These are phyloP conservation scores for Alternaria triticina DNA, from an alignment of 2,329 filamentous ascomycete genomes.

Conservation along the genomic window DNA sequence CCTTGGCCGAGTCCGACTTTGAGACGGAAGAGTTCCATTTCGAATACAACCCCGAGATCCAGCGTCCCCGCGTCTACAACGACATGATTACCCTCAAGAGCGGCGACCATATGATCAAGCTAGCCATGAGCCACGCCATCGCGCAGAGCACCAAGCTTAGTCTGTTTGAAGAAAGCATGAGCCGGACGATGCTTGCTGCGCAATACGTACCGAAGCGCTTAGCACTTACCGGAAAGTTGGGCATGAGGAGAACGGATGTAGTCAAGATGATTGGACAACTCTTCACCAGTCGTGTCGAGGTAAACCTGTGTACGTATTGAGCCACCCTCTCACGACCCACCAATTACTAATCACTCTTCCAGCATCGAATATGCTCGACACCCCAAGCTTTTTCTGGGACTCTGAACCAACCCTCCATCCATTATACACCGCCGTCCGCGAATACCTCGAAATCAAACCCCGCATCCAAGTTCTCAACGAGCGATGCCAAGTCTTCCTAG, in stretches of 20 bases:
- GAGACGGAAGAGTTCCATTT: constrained; percentile 99
- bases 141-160: constrained; percentile 96
- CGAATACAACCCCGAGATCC: constrained; percentile 87
- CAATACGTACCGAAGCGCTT: constrained; percentile 90
- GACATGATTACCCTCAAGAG: constrained; percentile 98
- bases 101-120: constrained; percentile 97
- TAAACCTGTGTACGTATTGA: constrained; percentile 85
- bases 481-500: constrained; percentile 92
- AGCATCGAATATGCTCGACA: constrained; percentile 95
- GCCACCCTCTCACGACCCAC: not conserved
- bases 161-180: constrained; percentile 96
- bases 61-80: constrained; percentile 91
- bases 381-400: constrained; percentile 98
- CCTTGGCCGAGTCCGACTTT: constrained; percentile 86
- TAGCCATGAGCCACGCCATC: constrained; percentile 96
- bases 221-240: constrained; percentile 85
- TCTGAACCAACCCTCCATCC: constrained; percentile 93
- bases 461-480: constrained; percentile 97
- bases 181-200: constrained; percentile 88
- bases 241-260: constrained; percentile 90
- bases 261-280: constrained; percentile 88
- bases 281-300: constrained; percentile 94
- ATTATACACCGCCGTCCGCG: constrained; percentile 90
- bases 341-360: constrained; percentile 11
- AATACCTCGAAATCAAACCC: constrained; percentile 96